Conservation (phyloP, 2,329 filamentous ascomycete genomes). For the Pyrenochaeta sp. region DNA sequence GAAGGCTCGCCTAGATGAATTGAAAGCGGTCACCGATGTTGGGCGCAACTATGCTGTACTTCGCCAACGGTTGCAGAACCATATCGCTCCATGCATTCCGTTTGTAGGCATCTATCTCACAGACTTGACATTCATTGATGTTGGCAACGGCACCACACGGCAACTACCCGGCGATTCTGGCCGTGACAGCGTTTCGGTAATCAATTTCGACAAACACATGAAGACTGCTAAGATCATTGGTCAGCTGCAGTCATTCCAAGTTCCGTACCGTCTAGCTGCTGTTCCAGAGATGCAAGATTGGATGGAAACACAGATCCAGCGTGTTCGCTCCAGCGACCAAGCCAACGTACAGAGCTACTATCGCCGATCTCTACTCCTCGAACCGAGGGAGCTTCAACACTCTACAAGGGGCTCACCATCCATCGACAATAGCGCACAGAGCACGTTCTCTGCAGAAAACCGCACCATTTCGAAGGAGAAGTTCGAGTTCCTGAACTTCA, state of each 20-base stretch:
- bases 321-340: conserved; percentile 72
- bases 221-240: conserved; percentile 95
- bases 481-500: conserved; percentile 51
- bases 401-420: conserved; percentile 35
- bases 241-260: conserved; percentile 94
- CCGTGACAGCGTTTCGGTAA: conserved; percentile 76
- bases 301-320: conserved; percentile 82
- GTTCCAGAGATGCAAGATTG: conserved; percentile 91
- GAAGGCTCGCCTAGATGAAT: conserved; percentile 77
- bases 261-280: conserved; percentile 84
- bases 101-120: conserved; percentile 97
- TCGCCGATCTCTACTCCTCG: conserved; percentile 82
- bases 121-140: conserved; percentile 94
- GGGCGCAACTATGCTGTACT: conserved; percentile 91
- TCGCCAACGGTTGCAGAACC: conserved; percentile 81
- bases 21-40: conserved; percentile 87
- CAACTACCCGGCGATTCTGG: conserved; percentile 69
- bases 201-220: conserved; percentile 98
- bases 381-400: conserved; percentile 69
- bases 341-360: conserved; percentile 74
- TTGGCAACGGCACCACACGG: conserved; percentile 87
- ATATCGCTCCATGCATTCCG: conserved; percentile 89
- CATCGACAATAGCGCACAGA: conserved; percentile 35
- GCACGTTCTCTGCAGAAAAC: conserved; percentile 37
- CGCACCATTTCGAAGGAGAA: conserved; percentile 45